Evolutionary conservation across 2,329 filamentous ascomycete genomes (phyloP).

Genomic region (Pestalotiopsis sp.): DNA sequence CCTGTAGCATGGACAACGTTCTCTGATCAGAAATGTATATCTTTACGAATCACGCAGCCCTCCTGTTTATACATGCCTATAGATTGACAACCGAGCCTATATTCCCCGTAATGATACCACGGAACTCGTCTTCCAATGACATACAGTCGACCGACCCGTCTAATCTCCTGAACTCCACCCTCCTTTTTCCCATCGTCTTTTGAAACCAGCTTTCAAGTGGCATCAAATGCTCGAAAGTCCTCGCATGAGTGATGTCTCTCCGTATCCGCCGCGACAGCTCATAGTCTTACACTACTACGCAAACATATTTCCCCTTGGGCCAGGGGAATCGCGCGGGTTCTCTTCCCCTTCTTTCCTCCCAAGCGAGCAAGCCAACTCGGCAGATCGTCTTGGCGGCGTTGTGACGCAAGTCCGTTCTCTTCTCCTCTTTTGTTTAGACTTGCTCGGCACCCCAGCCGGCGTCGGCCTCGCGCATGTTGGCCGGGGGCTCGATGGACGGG

Average conservation of each 20-base stretch:
- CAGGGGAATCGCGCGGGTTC: no score
- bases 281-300: neutral
- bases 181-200: neutral
- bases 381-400: no score
- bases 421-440: slow-evolving; percentile 52
- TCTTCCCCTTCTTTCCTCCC: neutral
- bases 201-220: neutral
- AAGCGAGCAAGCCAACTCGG: neutral
- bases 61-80: neutral
- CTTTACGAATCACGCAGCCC: neutral
- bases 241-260: neutral
- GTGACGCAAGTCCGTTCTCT: neutral
- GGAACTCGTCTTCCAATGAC: neutral
- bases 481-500: slow-evolving; percentile 77
- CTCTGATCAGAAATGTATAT: neutral
- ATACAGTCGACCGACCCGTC: neutral
- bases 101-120: neutral
- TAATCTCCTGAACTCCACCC: neutral
- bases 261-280: neutral
- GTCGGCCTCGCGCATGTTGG: slow-evolving; percentile 81
- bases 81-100: neutral
- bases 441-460: slow-evolving; percentile 78
- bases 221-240: neutral
- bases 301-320: neutral
- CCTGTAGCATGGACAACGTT: neutral